Base-by-base conservation (phyloP, 371 early-diverging fungal species). In the Entomophthora muscae region DNA sequence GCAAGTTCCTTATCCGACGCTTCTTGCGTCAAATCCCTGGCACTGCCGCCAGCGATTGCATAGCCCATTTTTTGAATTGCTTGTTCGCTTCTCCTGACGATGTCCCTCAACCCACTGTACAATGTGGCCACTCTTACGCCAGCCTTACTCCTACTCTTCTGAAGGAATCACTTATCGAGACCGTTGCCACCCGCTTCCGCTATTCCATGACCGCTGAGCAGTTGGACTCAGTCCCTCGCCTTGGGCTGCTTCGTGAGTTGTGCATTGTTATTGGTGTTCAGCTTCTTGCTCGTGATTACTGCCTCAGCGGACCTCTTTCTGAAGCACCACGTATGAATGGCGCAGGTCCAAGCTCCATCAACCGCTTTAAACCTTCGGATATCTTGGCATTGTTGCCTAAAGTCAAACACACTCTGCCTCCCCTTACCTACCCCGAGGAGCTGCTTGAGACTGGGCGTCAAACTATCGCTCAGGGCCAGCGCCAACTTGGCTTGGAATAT, bases 241-340 rank as follows among this genome's bases (percentile, higher is more conserved):
- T 86, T 1, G 81, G 89, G 23, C 67, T 88, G n/a, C 73, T 95
- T 59, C 83, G 94, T 69, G 86, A 89, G 55, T 73, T 92, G 27
- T 88, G 91, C 67, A 66, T 85, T 53, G 87, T 89, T 67, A 75
- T 83, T 24, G 96, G 96, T 58, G 76, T 92, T 42, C 95, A 94
- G 71, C 56, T 94, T 13, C 79, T 78, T 53, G 78, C 87, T 27
- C 76, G 81, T 30, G 81, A 85, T 53, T 58, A 27, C 59, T 21
- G 21, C 21, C 30, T 58, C 21, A 32, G 7, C 30, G 59, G 59
- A 13, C 69, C 70, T 23, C 68, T 53, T 63, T 3, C 68, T 67
- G 59, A 70, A 54, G 61, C 70, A 63, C 53, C 58, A 67, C 23
- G 56, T 57, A 57, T 65, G 67, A 57, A 66, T 61, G 52, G 64